These are phyloP conservation scores for Rhizophora apiculata DNA, from an alignment of 345 rosid genomes.

Conservation along the genomic window DNA sequence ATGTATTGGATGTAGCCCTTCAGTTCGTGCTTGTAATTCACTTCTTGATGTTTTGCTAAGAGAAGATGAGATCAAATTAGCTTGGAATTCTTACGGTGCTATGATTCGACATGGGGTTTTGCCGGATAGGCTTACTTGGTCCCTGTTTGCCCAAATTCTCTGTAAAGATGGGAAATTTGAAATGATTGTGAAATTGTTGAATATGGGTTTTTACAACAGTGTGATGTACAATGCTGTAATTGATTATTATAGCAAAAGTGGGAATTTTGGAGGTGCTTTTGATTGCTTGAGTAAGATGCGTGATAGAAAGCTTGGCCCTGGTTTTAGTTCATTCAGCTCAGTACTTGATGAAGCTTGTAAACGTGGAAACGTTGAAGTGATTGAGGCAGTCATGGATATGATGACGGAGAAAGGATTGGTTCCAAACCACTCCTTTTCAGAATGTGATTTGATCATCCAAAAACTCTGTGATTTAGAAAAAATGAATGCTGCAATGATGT, in stretches of 20 bases:
- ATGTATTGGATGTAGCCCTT: slow-evolving; percentile 36
- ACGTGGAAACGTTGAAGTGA: slow-evolving; percentile 35
- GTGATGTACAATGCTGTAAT: slow-evolving; percentile 49
- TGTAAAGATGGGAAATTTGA: slow-evolving; percentile 43
- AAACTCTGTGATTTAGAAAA: slow-evolving; percentile 58
- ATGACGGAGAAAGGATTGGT: slow-evolving; percentile 47
- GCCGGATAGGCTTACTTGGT: slow-evolving; percentile 47
- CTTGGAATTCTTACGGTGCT: slow-evolving; percentile 54
- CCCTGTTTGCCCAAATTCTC: slow-evolving; percentile 48
- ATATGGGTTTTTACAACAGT: slow-evolving; percentile 42
- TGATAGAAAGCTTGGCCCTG: slow-evolving; percentile 36
- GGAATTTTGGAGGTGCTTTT: slow-evolving; percentile 47
- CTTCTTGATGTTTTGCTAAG: slow-evolving; percentile 48
- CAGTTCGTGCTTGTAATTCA: slow-evolving; percentile 40
- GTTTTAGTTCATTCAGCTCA: slow-evolving; percentile 46
- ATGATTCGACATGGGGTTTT: slow-evolving; percentile 44
- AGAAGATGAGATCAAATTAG: slow-evolving; percentile 30
- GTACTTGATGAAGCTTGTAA: slow-evolving; percentile 70
- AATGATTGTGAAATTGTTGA: slow-evolving; percentile 43
- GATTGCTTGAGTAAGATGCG: slow-evolving; percentile 47
- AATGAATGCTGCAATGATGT: slow-evolving; percentile 52
- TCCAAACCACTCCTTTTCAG: slow-evolving; percentile 3
- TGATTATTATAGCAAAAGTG: slow-evolving; percentile 46
- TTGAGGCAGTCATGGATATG: slow-evolving; percentile 36
- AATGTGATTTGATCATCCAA: slow-evolving; percentile 38